Evolutionary conservation across 1,284 basidiomycete genomes (phyloP), one percentile per base, ranked within the genome.

Genomic region (Ceratobasidium sp.): DNA sequence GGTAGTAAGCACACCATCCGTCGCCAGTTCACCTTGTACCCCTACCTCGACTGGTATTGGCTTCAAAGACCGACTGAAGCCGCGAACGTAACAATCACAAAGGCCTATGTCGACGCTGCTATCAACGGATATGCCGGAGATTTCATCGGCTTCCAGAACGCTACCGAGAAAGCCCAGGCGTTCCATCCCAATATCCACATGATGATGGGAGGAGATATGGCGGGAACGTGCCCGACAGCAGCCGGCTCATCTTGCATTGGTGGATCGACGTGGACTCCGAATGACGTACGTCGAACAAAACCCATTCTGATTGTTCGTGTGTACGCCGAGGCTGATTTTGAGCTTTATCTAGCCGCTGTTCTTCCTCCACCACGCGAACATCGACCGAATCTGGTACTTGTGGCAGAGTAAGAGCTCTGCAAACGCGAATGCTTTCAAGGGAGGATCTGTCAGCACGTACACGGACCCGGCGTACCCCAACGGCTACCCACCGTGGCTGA

Each of bases 111-210:
- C n/a, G 67, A 70, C 44, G 67, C 23, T 14, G 67, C 67, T 21
- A 57, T 70, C 67, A 70, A 70, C 55, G 67, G 67, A 1, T 70
- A 59, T 44, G 30, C 46, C n/a, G 67, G 67, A 50, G 54, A 70
- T 30, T 70, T 70, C 49, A 43, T 70, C 55, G 67, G 67, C 49
- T 70, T 70, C 55, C 67, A 70, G 58, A 70, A 70, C 44, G 67
- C 67, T 16, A 70, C 67, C 30, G 67, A 70, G 38, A 70, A 70
- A 44, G 67, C 67, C 46, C 67, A 70, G n/a, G 41, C 67, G 30
- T 70, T 70, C 55, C 67, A 70, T 50, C 44, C 67, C 55, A 70
- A 70, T 14, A 70, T 70, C 9, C 67, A 70, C 41, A 70, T 70
- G 67, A 70, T 70, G 28, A 58, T 70, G 32, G 67, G 67, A 28